Evolutionary conservation across 257 asterid genomes (phyloP).

Genomic region (Leonotis leonurus): DNA sequence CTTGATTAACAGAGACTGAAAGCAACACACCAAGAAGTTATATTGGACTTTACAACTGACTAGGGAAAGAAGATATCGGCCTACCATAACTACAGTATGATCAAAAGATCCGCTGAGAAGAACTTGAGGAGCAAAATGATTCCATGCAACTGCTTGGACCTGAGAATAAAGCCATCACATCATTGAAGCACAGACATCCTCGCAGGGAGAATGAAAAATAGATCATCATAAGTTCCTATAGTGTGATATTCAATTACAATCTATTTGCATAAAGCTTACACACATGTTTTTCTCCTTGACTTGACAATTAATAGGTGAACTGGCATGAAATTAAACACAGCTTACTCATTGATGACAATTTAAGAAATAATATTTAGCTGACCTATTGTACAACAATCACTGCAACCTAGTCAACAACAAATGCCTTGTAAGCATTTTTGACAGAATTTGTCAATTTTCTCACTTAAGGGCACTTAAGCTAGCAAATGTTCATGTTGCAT

Average conservation of each 20-base stretch:
- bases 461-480: too few relatives aligned
- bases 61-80: not conserved
- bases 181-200: not conserved
- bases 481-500: too few relatives aligned
- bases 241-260: not conserved
- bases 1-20: not conserved
- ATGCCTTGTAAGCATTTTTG: too few relatives aligned
- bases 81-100: slow-evolving; percentile 65
- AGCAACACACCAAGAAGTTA: not conserved
- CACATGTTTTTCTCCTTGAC: too few relatives aligned
- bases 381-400: too few relatives aligned
- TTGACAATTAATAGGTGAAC: too few relatives aligned
- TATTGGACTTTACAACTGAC: not conserved
- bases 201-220: not conserved
- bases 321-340: too few relatives aligned
- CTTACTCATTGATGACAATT: too few relatives aligned
- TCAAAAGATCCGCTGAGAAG: slow-evolving; percentile 95
- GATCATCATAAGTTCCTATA: not conserved
- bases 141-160: slow-evolving; percentile 98
- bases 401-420: too few relatives aligned
- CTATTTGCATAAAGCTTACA: too few relatives aligned
- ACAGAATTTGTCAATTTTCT: too few relatives aligned
- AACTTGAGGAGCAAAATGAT: slow-evolving; percentile 58
- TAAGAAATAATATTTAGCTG: too few relatives aligned
- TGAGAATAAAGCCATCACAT: slow-evolving; percentile 20